A percentile compares a stretch with the other conserved stretches of the same genome.
phyloP scores from a whole-genome alignment of 768 basidiomycete species.

The Mycena sanguinolenta region DNA sequence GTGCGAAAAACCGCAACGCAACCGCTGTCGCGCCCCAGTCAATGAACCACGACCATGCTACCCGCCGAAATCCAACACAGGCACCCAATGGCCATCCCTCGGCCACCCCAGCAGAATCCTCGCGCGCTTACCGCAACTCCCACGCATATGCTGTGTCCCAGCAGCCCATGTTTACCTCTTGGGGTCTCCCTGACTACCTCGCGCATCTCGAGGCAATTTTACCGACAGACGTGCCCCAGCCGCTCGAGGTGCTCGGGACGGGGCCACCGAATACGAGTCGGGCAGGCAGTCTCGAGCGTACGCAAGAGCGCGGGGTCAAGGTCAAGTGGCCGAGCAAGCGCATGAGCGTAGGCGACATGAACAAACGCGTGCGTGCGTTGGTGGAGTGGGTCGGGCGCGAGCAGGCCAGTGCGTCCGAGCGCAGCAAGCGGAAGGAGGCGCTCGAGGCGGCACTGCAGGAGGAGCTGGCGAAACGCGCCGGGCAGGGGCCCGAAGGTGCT shows the following conservation, averaged over 20 bases:
- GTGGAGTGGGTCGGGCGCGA: constrained; percentile 96
- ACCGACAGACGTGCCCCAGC: constrained; percentile 80
- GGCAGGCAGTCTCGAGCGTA: constrained; percentile 70
- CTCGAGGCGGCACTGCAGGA: constrained; percentile 68
- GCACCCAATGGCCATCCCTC: constrained; percentile 53
- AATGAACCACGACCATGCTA: constrained; percentile 59
- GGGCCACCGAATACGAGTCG: constrained; percentile 50
- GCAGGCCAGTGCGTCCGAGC: constrained; percentile 81
- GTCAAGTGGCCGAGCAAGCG: constrained; percentile 95
- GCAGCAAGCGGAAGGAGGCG: constrained; percentile 76
- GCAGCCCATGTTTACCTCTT: constrained; percentile 84
- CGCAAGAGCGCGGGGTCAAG: constrained; percentile 83
- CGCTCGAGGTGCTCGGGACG: constrained; percentile 74
- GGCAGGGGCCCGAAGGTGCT: background rate
- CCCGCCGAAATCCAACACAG: constrained; percentile 62
- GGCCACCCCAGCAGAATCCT: constrained; percentile 59
- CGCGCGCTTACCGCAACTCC: constrained; percentile 81
- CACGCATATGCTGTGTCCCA: constrained; percentile 86
- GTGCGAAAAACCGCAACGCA: constrained; percentile 57
- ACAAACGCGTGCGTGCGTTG: constrained; percentile 90
- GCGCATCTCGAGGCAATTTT: constrained; percentile 88
- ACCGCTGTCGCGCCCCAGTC: constrained; percentile 45
- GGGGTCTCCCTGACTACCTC: constrained; percentile 95
- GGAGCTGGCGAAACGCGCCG: constrained; percentile 36
- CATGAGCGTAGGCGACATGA: constrained; percentile 98